Conservation (phyloP, 164 flowering plant genomes). For the Cinnamomum micranthum region DNA sequence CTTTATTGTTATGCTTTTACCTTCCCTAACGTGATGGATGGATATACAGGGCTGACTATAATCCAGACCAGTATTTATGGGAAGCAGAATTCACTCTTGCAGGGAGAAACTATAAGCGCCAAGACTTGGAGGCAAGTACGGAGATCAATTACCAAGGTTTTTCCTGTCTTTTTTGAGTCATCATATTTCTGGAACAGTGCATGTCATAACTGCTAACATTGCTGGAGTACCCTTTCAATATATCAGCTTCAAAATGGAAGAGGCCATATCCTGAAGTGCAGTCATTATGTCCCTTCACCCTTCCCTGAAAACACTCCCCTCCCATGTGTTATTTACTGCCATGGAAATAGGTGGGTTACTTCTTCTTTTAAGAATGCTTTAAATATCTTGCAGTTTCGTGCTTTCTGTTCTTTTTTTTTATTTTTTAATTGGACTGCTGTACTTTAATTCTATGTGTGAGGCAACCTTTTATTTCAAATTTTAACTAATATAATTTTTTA, state of each 20-base stretch:
- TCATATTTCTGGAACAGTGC: neutral
- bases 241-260: constrained; percentile 67
- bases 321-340: constrained; percentile 98
- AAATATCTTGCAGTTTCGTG: neutral
- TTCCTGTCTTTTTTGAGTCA: constrained; percentile 10
- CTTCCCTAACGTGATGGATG: constrained; percentile 4
- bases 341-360: constrained; percentile 78
- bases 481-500: neutral
- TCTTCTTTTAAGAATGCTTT: neutral
- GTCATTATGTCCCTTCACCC: constrained; percentile 79
- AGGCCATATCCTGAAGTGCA: constrained; percentile 70
- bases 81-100: constrained; percentile 84
- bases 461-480: neutral
- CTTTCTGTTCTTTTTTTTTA: neutral
- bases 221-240: constrained; percentile 7
- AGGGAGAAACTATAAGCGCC: constrained; percentile 71
- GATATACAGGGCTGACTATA: constrained; percentile 76
- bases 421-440: neutral
- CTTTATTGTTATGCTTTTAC: neutral
- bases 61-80: constrained; percentile 94
- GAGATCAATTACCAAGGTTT: constrained; percentile 27
- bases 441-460: neutral
- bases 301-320: constrained; percentile 64
- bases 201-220: constrained; percentile 12
- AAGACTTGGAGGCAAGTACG: constrained; percentile 97